A percentile compares a stretch with the other conserved stretches of the same genome.
phyloP scores from a whole-genome alignment of 176 grass and related monocot genomes.

The Juncus inflexus region DNA sequence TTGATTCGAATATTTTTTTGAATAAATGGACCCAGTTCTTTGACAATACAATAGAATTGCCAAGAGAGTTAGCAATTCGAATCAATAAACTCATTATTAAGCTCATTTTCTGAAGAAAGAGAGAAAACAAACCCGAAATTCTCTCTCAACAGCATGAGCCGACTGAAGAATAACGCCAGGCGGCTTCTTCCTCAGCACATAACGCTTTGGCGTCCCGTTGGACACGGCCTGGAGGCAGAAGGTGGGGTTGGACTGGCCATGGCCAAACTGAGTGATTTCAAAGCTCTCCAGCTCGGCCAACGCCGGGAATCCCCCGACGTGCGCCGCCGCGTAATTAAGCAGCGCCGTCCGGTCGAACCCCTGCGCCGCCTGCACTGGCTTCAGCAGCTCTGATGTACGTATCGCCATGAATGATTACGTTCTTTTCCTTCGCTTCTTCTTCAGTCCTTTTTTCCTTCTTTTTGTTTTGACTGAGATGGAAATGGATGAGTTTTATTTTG shows the following conservation, averaged over 20 bases:
- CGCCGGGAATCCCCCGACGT: conserved; percentile 64
- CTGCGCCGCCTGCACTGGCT: conserved; percentile 40
- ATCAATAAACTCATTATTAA: conserved; percentile 1
- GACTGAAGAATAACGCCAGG: conserved; percentile 78
- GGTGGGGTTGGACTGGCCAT: conserved; percentile 93
- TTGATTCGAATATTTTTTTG: no score
- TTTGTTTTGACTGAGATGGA: no score
- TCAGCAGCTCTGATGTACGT: conserved; percentile 57
- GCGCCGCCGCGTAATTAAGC: conserved; percentile 52
- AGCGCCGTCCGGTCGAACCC: conserved; percentile 70
- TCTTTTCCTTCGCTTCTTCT: not conserved
- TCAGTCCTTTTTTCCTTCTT: no score
- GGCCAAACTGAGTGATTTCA: conserved; percentile 59
- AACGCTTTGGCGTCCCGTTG: conserved; percentile 34
- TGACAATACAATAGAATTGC: not conserved
- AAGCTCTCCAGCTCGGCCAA: conserved; percentile 27
- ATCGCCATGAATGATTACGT: conserved; percentile 55
- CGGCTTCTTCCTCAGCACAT: conserved; percentile 90
- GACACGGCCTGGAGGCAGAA: conserved; percentile 56
- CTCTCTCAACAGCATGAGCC: conserved; percentile 83
- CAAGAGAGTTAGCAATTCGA: not conserved
- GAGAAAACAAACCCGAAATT: conserved; percentile 50
- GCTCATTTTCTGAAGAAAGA: not conserved
- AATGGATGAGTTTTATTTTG: no score
- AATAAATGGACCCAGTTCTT: no score